Percentiles rank a stretch among this genome's conserved stretches.
These are phyloP conservation scores for Beauveria pseudobassiana DNA, from an alignment of 2,329 filamentous ascomycete genomes.

Conservation along the genomic window DNA sequence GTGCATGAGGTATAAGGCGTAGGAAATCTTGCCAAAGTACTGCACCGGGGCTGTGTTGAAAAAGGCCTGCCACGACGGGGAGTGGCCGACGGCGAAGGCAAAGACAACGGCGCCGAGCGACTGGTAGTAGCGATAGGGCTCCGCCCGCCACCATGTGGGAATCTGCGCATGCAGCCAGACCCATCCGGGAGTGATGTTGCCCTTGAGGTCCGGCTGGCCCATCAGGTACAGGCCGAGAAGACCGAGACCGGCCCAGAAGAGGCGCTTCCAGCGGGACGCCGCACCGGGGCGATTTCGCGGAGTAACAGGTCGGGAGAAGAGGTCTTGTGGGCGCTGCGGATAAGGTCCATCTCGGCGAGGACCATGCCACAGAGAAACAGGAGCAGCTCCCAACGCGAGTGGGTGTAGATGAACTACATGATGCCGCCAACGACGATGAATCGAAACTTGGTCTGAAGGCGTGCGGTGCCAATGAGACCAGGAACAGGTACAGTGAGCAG, in stretches of 20 bases:
- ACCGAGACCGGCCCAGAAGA: slow-evolving; percentile 35
- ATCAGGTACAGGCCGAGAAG: slow-evolving; percentile 45
- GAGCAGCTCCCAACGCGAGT: slow-evolving; percentile 46
- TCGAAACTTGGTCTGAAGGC: slow-evolving; percentile 35
- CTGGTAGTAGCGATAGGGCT: slow-evolving; percentile 50
- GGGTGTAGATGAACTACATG: slow-evolving; percentile 37
- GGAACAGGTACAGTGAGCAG: slow-evolving; percentile 50
- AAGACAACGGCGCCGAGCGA: slow-evolving; percentile 45
- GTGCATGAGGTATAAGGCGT: slow-evolving; percentile 55
- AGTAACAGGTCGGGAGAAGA: slow-evolving; percentile 15
- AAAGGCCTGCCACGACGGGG: slow-evolving; percentile 38
- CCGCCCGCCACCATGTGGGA: slow-evolving; percentile 40
- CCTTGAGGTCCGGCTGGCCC: slow-evolving; percentile 29
- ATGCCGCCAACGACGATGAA: slow-evolving; percentile 34
- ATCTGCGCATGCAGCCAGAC: slow-evolving; percentile 38
- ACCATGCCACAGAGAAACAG: slow-evolving; percentile 48
- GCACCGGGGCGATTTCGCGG: slow-evolving; percentile 14
- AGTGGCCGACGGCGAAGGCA: slow-evolving; percentile 41
- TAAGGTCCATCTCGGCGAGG: slow-evolving; percentile 47
- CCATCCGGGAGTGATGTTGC: slow-evolving; percentile 46
- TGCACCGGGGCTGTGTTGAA: slow-evolving; percentile 44
- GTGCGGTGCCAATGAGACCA: slow-evolving; percentile 43
- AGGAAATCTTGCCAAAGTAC: slow-evolving; percentile 54
- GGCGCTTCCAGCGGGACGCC: slow-evolving; percentile 8
- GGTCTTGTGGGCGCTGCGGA: slow-evolving; percentile 36